A percentile compares a stretch with the other conserved stretches of the same genome.
Evolutionary conservation across 2,329 filamentous ascomycete species (phyloP).

Genomic region (Bipolaris sorokiniana): DNA sequence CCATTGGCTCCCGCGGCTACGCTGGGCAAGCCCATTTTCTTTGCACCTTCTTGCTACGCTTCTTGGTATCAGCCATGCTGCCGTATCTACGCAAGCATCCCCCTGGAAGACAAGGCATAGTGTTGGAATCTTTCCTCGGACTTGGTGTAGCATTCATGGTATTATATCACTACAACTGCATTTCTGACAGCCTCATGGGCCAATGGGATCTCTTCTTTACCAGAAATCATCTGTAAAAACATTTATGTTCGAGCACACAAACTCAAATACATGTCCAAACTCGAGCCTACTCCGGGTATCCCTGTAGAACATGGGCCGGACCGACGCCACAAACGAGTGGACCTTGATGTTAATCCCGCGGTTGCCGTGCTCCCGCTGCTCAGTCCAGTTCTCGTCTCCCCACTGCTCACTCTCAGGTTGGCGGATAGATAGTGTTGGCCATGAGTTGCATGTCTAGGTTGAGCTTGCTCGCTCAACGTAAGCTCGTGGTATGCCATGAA

Average conservation of each 20-base stretch:
- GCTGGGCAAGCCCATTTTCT: slow-evolving; percentile 6
- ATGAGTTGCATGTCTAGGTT: neutral
- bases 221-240: neutral
- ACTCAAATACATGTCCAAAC: neutral
- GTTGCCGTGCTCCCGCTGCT: slow-evolving; percentile 4
- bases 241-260: neutral
- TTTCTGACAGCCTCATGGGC: neutral
- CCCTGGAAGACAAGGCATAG: neutral
- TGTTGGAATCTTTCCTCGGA: neutral
- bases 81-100: neutral
- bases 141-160: neutral
- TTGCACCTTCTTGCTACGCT: neutral
- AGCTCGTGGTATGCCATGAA: neutral
- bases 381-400: neutral
- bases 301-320: slow-evolving; percentile 4
- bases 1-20: neutral
- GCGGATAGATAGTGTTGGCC: slow-evolving; percentile 1
- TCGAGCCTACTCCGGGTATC: neutral
- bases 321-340: slow-evolving; percentile 8
- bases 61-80: neutral
- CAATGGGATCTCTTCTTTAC: neutral
- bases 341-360: slow-evolving; percentile 7
- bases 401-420: slow-evolving; percentile 1
- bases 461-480: neutral
- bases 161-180: neutral